Evolutionary conservation across 2,329 filamentous ascomycete species (phyloP), one percentile per base, ranked within the genome.

Genomic region (Penicillium oxalicum): DNA sequence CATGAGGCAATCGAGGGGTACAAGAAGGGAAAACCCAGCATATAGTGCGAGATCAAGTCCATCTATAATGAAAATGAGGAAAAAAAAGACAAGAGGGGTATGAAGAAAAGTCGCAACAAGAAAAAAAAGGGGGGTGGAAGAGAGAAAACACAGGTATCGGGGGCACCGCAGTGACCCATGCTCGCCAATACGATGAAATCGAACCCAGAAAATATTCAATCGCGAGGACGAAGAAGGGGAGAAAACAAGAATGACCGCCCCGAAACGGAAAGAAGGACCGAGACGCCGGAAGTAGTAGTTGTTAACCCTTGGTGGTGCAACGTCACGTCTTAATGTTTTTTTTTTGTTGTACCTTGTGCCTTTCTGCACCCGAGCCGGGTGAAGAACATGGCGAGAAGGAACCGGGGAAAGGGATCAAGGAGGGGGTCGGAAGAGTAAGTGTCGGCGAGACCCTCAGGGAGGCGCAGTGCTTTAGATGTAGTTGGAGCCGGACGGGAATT

Each of bases 401-500:
- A 32, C 11, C 26, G 32, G 28, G 32, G 26, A 36, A n/a, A 27
- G 27, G 12, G 41, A 44, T 27, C 18, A 12, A 12, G 18, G 24
- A 13, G 18, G 41, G 13, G 49, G 40, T 47, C 44, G 53, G 28
- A 40, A 54, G 48, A 49, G 43, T 37, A 33, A 37, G 8, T 34
- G 40, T 11, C 13, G 29, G 51, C 33, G 51, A 47, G 52, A 44
- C 11, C 52, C 49, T 27, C 47, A 33, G 40, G 41, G 18, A 45
- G 32, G 25, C 11, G 34, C 18, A 29, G 25, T 50, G 39, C 29
- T 43, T 61, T 68, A 71, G 49, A 66, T 63, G 55, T 59, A 69
- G 47, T 61, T 66, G 48, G 67, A 60, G 55, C 86, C 81, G 29
- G 83, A 82, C 45, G 86, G 84, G 75, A 87, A 86, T 57, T 91